Base-by-base conservation (phyloP, 2,329 filamentous ascomycete species). In the Hypoxylon sp. region DNA sequence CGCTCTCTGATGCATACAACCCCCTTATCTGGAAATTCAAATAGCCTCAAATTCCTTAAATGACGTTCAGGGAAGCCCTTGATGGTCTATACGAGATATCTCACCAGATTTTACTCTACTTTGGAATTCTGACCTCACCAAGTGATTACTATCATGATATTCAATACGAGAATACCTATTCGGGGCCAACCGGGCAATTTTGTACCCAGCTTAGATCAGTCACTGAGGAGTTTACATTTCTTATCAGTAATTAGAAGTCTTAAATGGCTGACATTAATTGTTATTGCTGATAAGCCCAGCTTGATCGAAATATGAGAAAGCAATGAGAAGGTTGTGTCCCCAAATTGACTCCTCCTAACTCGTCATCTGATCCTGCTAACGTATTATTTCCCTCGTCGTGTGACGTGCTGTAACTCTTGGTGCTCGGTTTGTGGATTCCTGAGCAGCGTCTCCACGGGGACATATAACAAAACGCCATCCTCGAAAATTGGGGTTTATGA, bases 401-500 rank as follows among this genome's bases (percentile, higher is more conserved):
- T 44, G 6, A 19, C 8, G 17, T 44, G 39, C 39, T 3, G 21
- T 21, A 21, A 44, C 5, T 21, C 39, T 10, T 11, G 39, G 39
- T 21, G 2, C 17, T 1, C 17, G 39, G 35, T 37, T 27, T 27
- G 3, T 13, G 6, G 35, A 11, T 17, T n/a, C 10, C 24, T 46
- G 29, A 42, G 32, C 48, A 6, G 21, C 19, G 15, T 32, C 17
- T 4, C 37, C 35, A n/a, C 17, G 47, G 6, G 57, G 62, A 7
- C 54, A 67, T 24, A 39, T 64, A 8, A 69, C 67, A 27, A 61
- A 69, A 3, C 55, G 55, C 62, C 63, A 69, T 5, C 58, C 46
- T 10, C n/a, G 31, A 35, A 69, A 67, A 21, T 42, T 17, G 29
- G 24, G 50, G 44, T 69, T 61, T 2, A 15, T 37, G 37, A 65